Percentiles rank a stretch among this genome's conserved stretches.
Evolutionary conservation across 257 asterid genomes (phyloP).

Genomic region (Lantana camara): DNA sequence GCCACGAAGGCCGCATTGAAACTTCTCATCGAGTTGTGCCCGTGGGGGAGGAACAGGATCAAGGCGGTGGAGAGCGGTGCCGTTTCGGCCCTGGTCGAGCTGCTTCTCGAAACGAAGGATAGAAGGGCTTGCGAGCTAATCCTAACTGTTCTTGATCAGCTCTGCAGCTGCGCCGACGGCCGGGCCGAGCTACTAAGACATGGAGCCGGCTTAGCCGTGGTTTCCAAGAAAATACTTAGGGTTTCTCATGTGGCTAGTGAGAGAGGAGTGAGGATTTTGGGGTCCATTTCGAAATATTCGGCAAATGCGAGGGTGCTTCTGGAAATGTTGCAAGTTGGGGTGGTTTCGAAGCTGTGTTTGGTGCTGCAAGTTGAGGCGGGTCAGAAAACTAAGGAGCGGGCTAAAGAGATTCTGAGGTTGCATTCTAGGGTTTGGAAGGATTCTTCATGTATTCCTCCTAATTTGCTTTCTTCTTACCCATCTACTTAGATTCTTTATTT

Average conservation of each 20-base stretch:
- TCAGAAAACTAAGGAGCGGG: slow-evolving; percentile 51
- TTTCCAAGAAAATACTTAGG: slow-evolving; percentile 78
- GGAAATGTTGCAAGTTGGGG: slow-evolving; percentile 78
- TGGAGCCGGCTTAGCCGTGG: slow-evolving; percentile 69
- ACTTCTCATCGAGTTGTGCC: slow-evolving; percentile 55
- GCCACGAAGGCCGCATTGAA: slow-evolving; percentile 55
- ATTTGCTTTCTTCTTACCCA: slow-evolving; percentile 59
- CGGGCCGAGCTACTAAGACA: slow-evolving; percentile 70
- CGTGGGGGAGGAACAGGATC: slow-evolving; percentile 68
- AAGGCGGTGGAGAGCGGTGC: slow-evolving; percentile 56
- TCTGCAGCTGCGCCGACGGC: slow-evolving; percentile 80
- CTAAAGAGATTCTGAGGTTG: slow-evolving; percentile 52
- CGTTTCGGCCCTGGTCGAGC: slow-evolving; percentile 48
- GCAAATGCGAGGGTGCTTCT: slow-evolving; percentile 53
- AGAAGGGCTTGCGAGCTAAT: slow-evolving; percentile 50
- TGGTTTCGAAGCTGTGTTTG: slow-evolving; percentile 71
- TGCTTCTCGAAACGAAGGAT: slow-evolving; percentile 50
- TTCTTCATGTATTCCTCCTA: slow-evolving; percentile 61
- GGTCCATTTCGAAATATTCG: slow-evolving; percentile 46
- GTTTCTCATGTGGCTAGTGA: slow-evolving; percentile 68
- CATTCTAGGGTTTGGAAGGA: slow-evolving; percentile 81
- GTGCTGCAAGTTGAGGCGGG: slow-evolving; percentile 59
- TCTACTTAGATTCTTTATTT: slow-evolving; percentile 1
- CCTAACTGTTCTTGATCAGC: slow-evolving; percentile 54
- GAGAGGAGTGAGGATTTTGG: slow-evolving; percentile 55